These are phyloP conservation scores for Hanseniaspora occidentalis DNA, from an alignment of 805 yeast genomes.

Conservation along the genomic window DNA sequence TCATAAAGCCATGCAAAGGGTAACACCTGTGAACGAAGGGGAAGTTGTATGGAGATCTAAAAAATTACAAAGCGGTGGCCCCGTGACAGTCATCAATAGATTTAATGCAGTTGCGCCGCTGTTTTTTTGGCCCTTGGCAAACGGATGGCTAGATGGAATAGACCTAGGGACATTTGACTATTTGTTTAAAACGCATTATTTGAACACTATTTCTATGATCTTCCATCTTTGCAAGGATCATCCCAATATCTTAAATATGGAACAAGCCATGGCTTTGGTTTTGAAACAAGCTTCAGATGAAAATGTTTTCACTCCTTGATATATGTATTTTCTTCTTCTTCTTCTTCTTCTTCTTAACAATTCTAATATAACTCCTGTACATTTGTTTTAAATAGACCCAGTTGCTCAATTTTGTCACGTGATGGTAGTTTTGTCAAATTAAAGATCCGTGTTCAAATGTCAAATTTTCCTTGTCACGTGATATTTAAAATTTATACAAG, in stretches of 20 bases:
- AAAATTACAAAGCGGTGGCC: slow-evolving; percentile 13
- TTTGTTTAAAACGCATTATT: slow-evolving; percentile 37
- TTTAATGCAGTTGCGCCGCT: slow-evolving; percentile 27
- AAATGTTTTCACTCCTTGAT: too few relatives aligned
- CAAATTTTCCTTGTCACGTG: too few relatives aligned
- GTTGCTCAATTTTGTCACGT: background rate
- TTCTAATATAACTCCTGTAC: too few relatives aligned
- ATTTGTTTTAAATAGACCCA: too few relatives aligned
- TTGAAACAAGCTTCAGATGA: background rate
- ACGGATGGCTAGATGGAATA: slow-evolving; percentile 43
- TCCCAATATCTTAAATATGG: background rate
- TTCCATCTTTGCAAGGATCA: background rate
- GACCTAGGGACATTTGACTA: slow-evolving; percentile 42
- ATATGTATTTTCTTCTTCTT: too few relatives aligned
- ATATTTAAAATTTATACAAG: too few relatives aligned
- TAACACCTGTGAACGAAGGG: slow-evolving; percentile 7
- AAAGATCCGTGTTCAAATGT: too few relatives aligned
- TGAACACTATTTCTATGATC: slow-evolving; percentile 32
- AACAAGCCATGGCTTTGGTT: background rate
- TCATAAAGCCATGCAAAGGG: background rate
- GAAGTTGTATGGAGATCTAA: slow-evolving; percentile 24
- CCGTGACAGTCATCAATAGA: slow-evolving; percentile 11
- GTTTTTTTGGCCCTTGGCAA: slow-evolving; percentile 42
- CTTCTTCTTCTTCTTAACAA: too few relatives aligned
- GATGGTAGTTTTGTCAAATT: too few relatives aligned